Evolutionary conservation across 768 basidiomycete genomes (phyloP), one percentile per base, ranked within the genome.

Genomic region (Gymnopilus dilepis): DNA sequence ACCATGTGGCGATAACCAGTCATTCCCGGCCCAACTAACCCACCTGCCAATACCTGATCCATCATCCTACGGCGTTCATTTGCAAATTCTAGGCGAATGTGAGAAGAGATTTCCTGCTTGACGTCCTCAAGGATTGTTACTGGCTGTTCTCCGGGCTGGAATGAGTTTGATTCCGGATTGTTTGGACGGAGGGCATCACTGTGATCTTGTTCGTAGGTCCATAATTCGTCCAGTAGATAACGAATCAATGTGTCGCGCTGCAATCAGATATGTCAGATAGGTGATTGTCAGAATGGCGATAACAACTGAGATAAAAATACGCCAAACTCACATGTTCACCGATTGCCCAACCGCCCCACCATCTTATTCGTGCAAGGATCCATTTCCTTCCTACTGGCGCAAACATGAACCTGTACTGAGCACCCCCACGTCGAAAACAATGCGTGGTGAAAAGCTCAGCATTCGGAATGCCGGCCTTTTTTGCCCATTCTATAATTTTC

Each of bases 341-440:
- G 17, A 61, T 30, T 19, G 74, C 73, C 77, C 76, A 78, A 1
- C 76, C 74, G 1, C 75, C 76, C 76, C 76, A 78, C 77, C 76
- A 77, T n/a, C 66, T 57, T 9, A 77, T 69, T 6, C 42, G 54
- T 1, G 51, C 47, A 22, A 78, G 50, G 0, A 68, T 54, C 77
- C 78, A 80, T 6, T 70, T 62, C 53, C 67, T 7, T 5, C 59
- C 61, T 24, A 74, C 31, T 1, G 73, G 77, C 1, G 76, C 76
- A 65, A 66, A 76, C 70, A 76, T 76, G 55, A 77, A 74, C 0
- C 67, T 60, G 50, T 77, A 77, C 57, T 77, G 75, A 1, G 74
- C 70, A 0, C 77, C 76, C 4, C 76, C 74, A 17, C 73, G 63
- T 8, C 71, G 71, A 40, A 74, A 75, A 41, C 69, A 74, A 52